Percentiles rank a stretch among this genome's conserved stretches.
These are phyloP conservation scores for Colletotrichum gloeosporioides DNA, from an alignment of 2,329 filamentous ascomycete genomes.

Conservation along the genomic window DNA sequence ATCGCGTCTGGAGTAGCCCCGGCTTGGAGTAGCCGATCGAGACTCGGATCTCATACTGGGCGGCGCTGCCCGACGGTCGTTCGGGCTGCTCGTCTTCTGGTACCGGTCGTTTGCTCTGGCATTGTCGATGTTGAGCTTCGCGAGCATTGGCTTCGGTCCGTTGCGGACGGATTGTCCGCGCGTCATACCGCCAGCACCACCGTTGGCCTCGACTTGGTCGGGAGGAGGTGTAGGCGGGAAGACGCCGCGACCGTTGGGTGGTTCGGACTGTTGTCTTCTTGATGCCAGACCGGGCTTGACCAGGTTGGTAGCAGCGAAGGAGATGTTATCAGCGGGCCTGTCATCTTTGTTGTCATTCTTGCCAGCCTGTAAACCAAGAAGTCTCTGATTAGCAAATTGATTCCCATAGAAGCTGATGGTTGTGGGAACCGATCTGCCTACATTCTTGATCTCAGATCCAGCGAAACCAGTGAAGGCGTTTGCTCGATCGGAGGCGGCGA, in stretches of 20 bases:
- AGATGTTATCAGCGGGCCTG: slow-evolving; percentile 81
- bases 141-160: slow-evolving; percentile 64
- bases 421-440: slow-evolving; percentile 37
- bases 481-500: slow-evolving; percentile 82
- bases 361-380: slow-evolving; percentile 45
- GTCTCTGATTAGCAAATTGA: slow-evolving; percentile 26
- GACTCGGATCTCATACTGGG: slow-evolving; percentile 38
- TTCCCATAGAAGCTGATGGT: not conserved
- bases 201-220: slow-evolving; percentile 73
- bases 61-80: slow-evolving; percentile 35
- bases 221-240: slow-evolving; percentile 99
- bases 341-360: slow-evolving; percentile 73
- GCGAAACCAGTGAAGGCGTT: slow-evolving; percentile 86
- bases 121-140: slow-evolving; percentile 65
- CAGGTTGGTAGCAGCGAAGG: slow-evolving; percentile 90
- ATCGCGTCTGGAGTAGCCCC: slow-evolving; percentile 30
- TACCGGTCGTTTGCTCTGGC: slow-evolving; percentile 58
- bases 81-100: slow-evolving; percentile 55
- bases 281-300: slow-evolving; percentile 86
- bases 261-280: slow-evolving; percentile 84
- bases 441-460: slow-evolving; percentile 79
- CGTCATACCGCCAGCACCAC: slow-evolving; percentile 40
- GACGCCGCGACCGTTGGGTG: slow-evolving; percentile 74
- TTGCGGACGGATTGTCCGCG: slow-evolving; percentile 67
- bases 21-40: slow-evolving; percentile 49